Base-by-base conservation (phyloP, 2,329 filamentous ascomycete genomes). In the Cladosporium sphaerospermum region DNA sequence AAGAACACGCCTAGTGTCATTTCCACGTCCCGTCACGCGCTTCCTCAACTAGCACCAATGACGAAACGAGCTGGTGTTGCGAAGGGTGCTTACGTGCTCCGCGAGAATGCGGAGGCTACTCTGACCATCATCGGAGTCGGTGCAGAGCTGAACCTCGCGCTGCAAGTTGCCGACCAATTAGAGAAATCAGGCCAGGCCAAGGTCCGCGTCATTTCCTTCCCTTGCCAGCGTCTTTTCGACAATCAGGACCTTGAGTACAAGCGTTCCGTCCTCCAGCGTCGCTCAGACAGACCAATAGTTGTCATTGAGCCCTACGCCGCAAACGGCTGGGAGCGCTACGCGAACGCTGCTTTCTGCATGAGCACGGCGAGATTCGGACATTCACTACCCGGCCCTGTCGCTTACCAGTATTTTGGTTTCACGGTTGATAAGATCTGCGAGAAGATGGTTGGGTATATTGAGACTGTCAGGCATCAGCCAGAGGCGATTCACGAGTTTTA, bases 321-420 rank as follows among this genome's bases (percentile, higher is more conserved):
- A 1, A 78, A 78, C 54, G 78, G 79, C 1, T 83, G 80, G 80
- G 80, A 82, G 67, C 65, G 80, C 16, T 83, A 82, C 59, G 79
- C 79, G 0, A 75, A 82, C 61, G 80, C 79, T 0, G 78, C 75
- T 2, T 73, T 72, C 56, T 77, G 71, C 44, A 77, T 83, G 73
- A 71, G 72, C 43, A 69, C 71, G 0, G 14, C 16, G 13, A 43
- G 48, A n/a, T 83, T 82, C 56, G 79, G 79, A 0, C 78, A 83
- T 60, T 77, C 73, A 13, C 62, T 83, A 39, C 79, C 79, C 0
- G 77, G 79, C 0, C 73, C 75, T 55, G 72, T 73, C 8, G 77
- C 76, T 1, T 82, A 82, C 61, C 73, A 76, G 59, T 76, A 75
- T 52, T 82, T 82, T 61, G 77, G 79, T 1, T 82, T 78, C 56